Evolutionary conservation across 495 filamentous ascomycete species (phyloP), one percentile per base, ranked within the genome.

Genomic region (Hypomontagnella monticulosa): DNA sequence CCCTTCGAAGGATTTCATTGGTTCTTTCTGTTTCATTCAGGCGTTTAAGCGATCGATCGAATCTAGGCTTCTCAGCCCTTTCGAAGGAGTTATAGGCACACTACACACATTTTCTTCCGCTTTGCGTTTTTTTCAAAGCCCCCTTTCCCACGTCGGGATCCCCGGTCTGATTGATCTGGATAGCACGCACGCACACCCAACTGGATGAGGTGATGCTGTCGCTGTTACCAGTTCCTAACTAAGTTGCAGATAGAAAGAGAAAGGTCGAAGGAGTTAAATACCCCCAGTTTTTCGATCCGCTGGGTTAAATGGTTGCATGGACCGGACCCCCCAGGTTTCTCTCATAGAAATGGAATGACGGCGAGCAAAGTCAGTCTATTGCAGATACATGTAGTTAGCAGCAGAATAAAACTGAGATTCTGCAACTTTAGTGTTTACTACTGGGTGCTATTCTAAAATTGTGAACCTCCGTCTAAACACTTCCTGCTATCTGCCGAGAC

Each of bases 1-100:
- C 18, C 18, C 58, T 63, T 55, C 57, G 46, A 41, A 41, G 58
- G 41, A 53, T 54, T 40, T 53, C 37, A 52, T 49, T 60, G 12
- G n/a, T n/a, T 50, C 46, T 57, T 37, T 40, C 27, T 33, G 49
- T 54, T 66, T 23, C 57, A 38, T 52, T 57, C 15, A 9, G 65
- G 66, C 66, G 66, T 69, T 60, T 16, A 46, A 14, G 16, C 15
- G 49, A n/a, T n/a, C 30, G 54, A 63, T 60, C 58, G 16, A 60
- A 57, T 63, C 55, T 61, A 57, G 50, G 55, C 33, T 33, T 43
- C 49, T 27, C 23, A 27, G 54, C 33, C 55, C 50, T 30, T 30
- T 51, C 37, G 44, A 58, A 12, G 59, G 66, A 69, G 66, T 63
- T 59, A 58, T 8, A 58, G 53, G 60, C 23, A 27, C 23, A 27